Percentiles rank a stretch among this genome's conserved stretches.
phyloP scores from a whole-genome alignment of 495 filamentous ascomycete species.

The Talaromyces nanjingensis region DNA sequence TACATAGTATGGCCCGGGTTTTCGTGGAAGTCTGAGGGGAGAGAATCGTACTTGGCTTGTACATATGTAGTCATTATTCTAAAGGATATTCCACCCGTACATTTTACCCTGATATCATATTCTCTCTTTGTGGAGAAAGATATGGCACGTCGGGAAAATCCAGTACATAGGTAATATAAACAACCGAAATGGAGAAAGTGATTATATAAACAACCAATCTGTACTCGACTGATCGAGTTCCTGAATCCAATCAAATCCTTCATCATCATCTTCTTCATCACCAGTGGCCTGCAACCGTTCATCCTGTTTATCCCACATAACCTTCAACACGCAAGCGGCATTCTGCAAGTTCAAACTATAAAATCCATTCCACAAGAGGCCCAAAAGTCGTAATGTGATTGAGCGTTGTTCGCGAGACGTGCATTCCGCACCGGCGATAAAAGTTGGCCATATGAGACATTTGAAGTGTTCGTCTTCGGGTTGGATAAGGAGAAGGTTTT shows the following conservation, averaged over 20 bases:
- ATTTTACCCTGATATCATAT: too few relatives aligned
- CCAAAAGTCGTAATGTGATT: constrained; percentile 29
- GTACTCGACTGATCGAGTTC: constrained; percentile 36
- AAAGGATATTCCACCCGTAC: too few relatives aligned
- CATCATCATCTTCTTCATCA: constrained; percentile 19
- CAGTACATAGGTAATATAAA: neutral
- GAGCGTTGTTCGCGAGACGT: constrained; percentile 26
- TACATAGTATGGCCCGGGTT: too few relatives aligned
- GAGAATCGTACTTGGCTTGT: too few relatives aligned
- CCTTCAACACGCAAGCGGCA: constrained; percentile 37
- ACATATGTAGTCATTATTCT: too few relatives aligned
- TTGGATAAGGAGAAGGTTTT: constrained; percentile 30
- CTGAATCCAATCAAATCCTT: constrained; percentile 40
- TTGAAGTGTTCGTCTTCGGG: constrained; percentile 39
- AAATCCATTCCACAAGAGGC: constrained; percentile 31
- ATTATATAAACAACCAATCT: constrained; percentile 43
- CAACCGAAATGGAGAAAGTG: neutral
- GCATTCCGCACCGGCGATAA: constrained; percentile 41
- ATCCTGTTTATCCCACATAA: constrained; percentile 44
- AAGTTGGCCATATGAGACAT: constrained; percentile 42
- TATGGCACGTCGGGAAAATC: too few relatives aligned
- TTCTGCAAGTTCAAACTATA: constrained; percentile 40
- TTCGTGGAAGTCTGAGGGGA: neutral
- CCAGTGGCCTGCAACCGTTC: constrained; percentile 2
- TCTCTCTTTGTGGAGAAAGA: too few relatives aligned